A percentile compares a stretch with the other conserved stretches of the same genome.
Conservation (phyloP, 345 rosid genomes). For the Anacardium occidentale region DNA sequence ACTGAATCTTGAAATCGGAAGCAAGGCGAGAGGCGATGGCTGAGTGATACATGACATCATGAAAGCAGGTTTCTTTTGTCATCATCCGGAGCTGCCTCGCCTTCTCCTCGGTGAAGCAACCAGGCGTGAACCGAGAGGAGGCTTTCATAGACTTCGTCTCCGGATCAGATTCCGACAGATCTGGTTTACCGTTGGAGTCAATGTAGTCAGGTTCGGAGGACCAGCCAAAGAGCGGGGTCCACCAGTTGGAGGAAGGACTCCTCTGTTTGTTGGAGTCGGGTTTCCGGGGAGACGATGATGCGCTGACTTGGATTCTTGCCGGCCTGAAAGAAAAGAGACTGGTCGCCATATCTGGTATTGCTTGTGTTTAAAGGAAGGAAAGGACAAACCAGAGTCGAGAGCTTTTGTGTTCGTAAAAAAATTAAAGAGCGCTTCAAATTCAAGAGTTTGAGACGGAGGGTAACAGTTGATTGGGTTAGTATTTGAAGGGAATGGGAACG, state of each 20-base stretch:
- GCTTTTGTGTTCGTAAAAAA: neutral
- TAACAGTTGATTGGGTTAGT: neutral
- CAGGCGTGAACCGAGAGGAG: constrained; percentile 36
- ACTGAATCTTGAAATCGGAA: constrained; percentile 35
- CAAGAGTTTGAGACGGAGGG: neutral
- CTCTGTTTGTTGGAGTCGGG: constrained; percentile 24
- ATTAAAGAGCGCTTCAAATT: neutral
- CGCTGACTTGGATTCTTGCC: constrained; percentile 20
- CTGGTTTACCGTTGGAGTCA: constrained; percentile 19
- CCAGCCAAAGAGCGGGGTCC: constrained; percentile 58
- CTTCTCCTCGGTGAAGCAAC: constrained; percentile 59
- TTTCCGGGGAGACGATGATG: constrained; percentile 16
- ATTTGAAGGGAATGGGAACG: constrained; percentile 1
- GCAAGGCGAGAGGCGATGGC: constrained; percentile 66
- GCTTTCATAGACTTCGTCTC: constrained; percentile 21
- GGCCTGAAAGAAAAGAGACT: constrained; percentile 27
- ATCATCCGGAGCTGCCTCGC: constrained; percentile 58
- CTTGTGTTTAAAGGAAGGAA: neutral
- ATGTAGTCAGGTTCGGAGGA: constrained; percentile 58
- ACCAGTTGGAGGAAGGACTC: constrained; percentile 39
- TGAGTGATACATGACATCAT: constrained; percentile 76
- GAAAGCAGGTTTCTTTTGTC: constrained; percentile 49
- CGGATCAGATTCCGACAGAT: constrained; percentile 10
- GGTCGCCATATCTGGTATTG: constrained; percentile 34
- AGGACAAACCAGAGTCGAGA: neutral